phyloP scores from a whole-genome alignment of 306 rosid species.

The Quercus suber region DNA sequence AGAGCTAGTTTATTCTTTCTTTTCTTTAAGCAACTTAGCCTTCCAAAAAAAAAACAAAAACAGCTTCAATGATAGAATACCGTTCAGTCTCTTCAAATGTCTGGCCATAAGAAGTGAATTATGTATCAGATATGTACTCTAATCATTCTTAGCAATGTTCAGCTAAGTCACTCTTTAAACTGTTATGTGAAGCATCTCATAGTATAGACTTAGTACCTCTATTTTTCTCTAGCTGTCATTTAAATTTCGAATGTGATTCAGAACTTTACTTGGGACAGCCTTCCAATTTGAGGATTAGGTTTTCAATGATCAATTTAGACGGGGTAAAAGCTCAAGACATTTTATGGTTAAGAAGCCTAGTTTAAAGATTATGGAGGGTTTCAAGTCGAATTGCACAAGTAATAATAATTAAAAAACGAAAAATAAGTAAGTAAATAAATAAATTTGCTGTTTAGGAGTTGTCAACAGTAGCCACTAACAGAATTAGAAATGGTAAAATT shows the following conservation, averaged over 20 bases:
- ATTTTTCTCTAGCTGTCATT: background rate
- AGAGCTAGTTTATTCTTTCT: too few species aligned
- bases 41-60: too few species aligned
- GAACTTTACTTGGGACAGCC: background rate
- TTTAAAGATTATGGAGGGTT: background rate
- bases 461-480: background rate
- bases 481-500: background rate
- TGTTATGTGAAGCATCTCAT: background rate
- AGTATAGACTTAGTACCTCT: background rate
- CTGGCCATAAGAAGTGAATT: too few species aligned
- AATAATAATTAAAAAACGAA: too few species aligned
- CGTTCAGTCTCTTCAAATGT: too few species aligned
- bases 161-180: background rate
- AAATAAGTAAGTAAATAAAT: background rate
- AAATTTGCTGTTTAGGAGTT: background rate
- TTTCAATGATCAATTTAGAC: background rate
- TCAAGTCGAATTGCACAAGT: background rate
- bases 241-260: background rate
- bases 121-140: background rate
- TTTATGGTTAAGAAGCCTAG: background rate
- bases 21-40: too few species aligned
- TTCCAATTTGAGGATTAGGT: background rate
- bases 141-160: background rate
- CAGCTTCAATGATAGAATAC: too few species aligned
- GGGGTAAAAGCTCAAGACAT: background rate